Base-by-base conservation (phyloP, 2,329 filamentous ascomycete genomes). In the Pestalotiopsis sp. region DNA sequence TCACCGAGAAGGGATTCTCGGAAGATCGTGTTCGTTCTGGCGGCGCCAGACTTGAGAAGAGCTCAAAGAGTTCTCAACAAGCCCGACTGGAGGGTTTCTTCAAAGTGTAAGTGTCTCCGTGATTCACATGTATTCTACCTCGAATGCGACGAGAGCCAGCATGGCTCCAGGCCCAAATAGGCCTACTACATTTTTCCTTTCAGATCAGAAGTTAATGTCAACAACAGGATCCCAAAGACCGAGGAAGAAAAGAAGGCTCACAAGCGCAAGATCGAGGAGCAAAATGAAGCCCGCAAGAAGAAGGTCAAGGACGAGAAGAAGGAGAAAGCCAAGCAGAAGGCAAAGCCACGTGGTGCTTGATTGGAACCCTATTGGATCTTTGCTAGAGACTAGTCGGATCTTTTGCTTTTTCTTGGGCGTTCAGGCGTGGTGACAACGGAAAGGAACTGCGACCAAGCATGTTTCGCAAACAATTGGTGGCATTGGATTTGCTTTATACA, bases 41-140 rank as follows among this genome's bases (percentile, higher is more conserved):
- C 36, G 95, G 93, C 0, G 87, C 90, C 2, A 89, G 93, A 67
- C 83, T 99, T 68, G 89, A 93, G 79, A 99, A 98, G 87, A 96
- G 94, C 74, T 84, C 97, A 72, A 98, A 97, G 87, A 92, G 88
- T 63, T 92, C 92, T 36, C 96, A 98, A 80, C 96, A 99, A 82
- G 92, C 93, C 36, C 88, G 96, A 25, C 84, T 99, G 1, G 95
- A 98, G 78, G 96, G 96, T 0, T 99, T 99, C 84, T 99, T 99
- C 87, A 98, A 97, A 84, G 91, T 93, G 1, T 62, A 41, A 36
- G 59, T 36, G 17, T 20, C 4, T 45, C 41, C 41, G 6, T n/a
- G 2, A 20, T n/a, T 52, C 1, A 4, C 6, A 31, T 31, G 2
- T 9, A 31, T 31, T 31, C 31, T 9, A 31, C 31, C 31, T 31